phyloP scores from a whole-genome alignment of 805 yeast genomes.

The Saccharomyces kudriavzevii region DNA sequence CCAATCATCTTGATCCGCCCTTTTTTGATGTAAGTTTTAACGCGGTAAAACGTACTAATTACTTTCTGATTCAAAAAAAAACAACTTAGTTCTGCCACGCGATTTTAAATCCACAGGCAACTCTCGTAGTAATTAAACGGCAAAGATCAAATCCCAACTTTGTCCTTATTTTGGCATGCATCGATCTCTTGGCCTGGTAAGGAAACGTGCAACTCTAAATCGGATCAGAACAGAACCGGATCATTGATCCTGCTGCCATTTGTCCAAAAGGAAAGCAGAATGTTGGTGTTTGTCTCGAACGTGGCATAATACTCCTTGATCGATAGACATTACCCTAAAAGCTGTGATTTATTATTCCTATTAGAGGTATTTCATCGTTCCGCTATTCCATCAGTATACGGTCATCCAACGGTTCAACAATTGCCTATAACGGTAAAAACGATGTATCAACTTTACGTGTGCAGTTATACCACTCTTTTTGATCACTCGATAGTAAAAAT shows the following conservation, averaged over 20 bases:
- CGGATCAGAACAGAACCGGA: not conserved
- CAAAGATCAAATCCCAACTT: not conserved
- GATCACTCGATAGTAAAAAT: not conserved
- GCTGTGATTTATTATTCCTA: not conserved
- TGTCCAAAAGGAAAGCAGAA: not conserved
- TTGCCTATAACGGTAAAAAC: not conserved
- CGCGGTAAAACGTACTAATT: not conserved
- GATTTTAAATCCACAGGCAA: not conserved
- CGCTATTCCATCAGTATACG: not conserved
- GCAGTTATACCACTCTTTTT: not conserved
- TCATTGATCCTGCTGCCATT: not conserved
- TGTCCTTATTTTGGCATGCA: not conserved
- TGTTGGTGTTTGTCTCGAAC: not conserved
- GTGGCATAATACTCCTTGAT: not conserved
- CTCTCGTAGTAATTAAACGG: not conserved
- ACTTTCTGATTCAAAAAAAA: not conserved
- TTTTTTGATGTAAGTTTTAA: not conserved
- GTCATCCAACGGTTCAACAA: not conserved
- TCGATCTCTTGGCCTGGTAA: not conserved
- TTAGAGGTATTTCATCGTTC: not conserved
- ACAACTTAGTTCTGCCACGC: not conserved
- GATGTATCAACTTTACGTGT: not conserved
- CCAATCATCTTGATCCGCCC: not conserved
- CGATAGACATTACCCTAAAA: not conserved
- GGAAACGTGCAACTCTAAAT: not conserved